A percentile compares a stretch with the other conserved stretches of the same genome.
These are phyloP conservation scores for Suillus subaureus DNA, from an alignment of 768 basidiomycete genomes.

Conservation along the genomic window DNA sequence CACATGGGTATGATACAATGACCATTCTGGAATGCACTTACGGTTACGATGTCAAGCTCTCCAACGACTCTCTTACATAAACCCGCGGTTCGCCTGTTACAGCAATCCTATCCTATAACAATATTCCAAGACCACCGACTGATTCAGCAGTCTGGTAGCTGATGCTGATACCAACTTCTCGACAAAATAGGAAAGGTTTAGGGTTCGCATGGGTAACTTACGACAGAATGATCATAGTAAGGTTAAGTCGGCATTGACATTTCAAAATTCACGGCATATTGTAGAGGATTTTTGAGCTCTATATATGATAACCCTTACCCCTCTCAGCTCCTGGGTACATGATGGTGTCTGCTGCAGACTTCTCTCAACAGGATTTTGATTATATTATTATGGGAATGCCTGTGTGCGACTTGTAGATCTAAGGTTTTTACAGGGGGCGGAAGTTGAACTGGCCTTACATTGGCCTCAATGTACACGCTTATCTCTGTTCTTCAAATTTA, in stretches of 20 bases:
- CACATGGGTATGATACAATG: background rate
- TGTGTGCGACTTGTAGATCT: background rate
- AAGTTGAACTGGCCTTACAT: constrained; percentile 17
- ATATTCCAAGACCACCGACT: background rate
- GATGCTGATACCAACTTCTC: background rate
- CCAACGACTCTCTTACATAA: constrained; percentile 5
- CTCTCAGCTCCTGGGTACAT: background rate
- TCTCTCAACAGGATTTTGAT: constrained; percentile 17
- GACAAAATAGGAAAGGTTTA: background rate
- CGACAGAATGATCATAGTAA: background rate
- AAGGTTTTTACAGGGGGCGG: constrained; percentile 14
- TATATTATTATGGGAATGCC: constrained; percentile 19
- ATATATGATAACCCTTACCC: background rate
- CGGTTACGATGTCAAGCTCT: background rate
- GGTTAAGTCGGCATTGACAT: background rate
- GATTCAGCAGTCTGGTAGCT: background rate
- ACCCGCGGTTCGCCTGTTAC: background rate
- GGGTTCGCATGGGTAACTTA: background rate
- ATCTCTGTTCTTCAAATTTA: background rate
- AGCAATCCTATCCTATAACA: background rate
- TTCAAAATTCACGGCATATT: background rate
- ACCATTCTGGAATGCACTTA: background rate
- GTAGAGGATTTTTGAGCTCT: background rate
- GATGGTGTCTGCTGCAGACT: constrained; percentile 15
- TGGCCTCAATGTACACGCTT: constrained; percentile 17